Evolutionary conservation across 495 filamentous ascomycete species (phyloP).

Genomic region (Penicillium dipodomyicola): DNA sequence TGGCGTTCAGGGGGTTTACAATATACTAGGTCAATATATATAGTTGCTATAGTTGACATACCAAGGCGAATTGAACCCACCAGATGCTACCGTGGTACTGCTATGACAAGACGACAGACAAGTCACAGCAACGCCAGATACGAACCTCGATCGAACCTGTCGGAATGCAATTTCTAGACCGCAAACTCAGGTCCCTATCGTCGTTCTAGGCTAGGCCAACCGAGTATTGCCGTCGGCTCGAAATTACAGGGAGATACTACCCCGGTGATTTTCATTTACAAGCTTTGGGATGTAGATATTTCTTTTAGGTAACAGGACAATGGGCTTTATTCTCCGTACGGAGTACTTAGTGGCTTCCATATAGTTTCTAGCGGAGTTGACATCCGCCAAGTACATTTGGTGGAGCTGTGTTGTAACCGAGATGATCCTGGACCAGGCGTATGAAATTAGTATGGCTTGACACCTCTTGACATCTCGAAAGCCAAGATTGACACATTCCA

Average conservation of each 20-base stretch:
- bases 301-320: neutral
- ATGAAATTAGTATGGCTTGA: neutral
- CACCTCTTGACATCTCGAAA: neutral
- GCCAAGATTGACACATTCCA: neutral
- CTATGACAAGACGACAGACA: neutral
- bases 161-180: neutral
- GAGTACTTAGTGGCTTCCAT: neutral
- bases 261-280: neutral
- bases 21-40: neutral
- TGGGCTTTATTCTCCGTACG: neutral
- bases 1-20: neutral
- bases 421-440: neutral
- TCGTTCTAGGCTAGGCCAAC: neutral
- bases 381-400: neutral
- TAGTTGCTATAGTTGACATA: neutral
- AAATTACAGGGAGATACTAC: neutral
- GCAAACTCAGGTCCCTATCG: neutral
- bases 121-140: constrained; percentile 1
- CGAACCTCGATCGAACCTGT: neutral
- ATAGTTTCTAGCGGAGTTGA: neutral
- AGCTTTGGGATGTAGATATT: neutral
- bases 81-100: neutral
- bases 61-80: neutral
- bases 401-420: neutral
- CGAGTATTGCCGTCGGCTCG: neutral